Percentiles rank a stretch among this genome's conserved stretches.
Evolutionary conservation across 352 stramenopile genomes (phyloP).

Genomic region (Phytopythium mirpurense): DNA sequence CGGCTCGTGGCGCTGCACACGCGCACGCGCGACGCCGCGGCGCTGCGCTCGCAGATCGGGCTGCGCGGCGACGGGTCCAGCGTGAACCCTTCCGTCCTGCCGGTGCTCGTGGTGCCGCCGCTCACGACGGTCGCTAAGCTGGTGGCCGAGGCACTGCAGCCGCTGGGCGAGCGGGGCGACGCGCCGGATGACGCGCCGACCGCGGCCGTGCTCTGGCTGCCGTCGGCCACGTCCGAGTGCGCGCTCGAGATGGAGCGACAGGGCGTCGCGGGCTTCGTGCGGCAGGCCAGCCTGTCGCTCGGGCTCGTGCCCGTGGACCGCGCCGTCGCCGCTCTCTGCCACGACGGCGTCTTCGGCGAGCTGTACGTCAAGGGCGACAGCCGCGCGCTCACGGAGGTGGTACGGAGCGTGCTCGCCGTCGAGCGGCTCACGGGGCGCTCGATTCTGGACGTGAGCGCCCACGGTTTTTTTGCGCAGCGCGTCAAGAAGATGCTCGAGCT

Average conservation of each 20-base stretch:
- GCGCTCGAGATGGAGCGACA: slow-evolving; percentile 73
- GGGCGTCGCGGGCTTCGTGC: slow-evolving; percentile 46
- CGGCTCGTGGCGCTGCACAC: slow-evolving; percentile 46
- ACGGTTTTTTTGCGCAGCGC: slow-evolving; percentile 44
- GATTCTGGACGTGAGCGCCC: slow-evolving; percentile 37
- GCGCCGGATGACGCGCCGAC: no score
- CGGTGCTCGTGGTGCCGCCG: slow-evolving; percentile 57
- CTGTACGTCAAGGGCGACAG: slow-evolving; percentile 66
- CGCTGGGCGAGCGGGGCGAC: no score
- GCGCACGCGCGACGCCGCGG: slow-evolving; percentile 15
- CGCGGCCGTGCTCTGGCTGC: slow-evolving; percentile 60
- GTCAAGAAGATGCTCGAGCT: slow-evolving; percentile 65
- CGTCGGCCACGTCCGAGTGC: slow-evolving; percentile 45
- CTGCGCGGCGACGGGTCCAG: slow-evolving; percentile 12
- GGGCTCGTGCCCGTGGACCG: slow-evolving; percentile 57
- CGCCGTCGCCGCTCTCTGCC: slow-evolving; percentile 49
- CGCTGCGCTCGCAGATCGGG: slow-evolving; percentile 33
- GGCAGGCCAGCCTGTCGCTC: slow-evolving; percentile 47
- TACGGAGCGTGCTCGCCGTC: slow-evolving; percentile 56
- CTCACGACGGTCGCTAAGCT: slow-evolving; percentile 41
- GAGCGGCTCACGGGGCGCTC: slow-evolving; percentile 32
- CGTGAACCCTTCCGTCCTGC: slow-evolving; percentile 1
- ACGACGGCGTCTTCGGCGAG: slow-evolving; percentile 61
- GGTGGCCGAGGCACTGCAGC: slow-evolving; percentile 34
- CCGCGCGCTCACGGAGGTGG: slow-evolving; percentile 51